Base-by-base conservation (phyloP, 768 basidiomycete species). In the Panaeolus papilionaceus region DNA sequence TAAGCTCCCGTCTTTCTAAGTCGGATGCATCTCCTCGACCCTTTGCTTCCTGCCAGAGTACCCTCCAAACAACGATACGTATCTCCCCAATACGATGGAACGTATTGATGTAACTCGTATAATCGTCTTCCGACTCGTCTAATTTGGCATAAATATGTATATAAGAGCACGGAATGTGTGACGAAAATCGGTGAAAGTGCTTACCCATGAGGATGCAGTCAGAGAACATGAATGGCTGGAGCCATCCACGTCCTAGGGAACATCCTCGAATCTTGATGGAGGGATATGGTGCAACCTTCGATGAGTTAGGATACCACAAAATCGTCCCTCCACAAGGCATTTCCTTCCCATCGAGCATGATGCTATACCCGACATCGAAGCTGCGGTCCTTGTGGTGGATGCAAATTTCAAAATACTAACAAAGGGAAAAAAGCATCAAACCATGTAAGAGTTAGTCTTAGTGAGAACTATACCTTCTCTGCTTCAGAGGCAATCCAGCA, bases 341-440 rank as follows among this genome's bases (percentile, higher is more conserved):
- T 7, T 58, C 54, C 26, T n/a, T 58, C 28, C 54, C 54, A 33
- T 58, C 54, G 18, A 58, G 33, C 6, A 3, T 58, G 54, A 58
- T 58, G 14, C 54, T 58, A 58, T 28, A 58, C 3, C 54, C 54
- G 16, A 58, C 54, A 37, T 58, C 54, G n/a, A 58, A 58, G 8
- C 4, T 28, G 12, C 54, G 54, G 6, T 28, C 26, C 10, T 58
- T 16, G 54, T 58, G 26, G 28, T 58, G 54, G 16, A 58, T 37
- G 54, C 54, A 58, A 14, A 58, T 58, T 33, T 58, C 20, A 37
- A 58, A 58, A 23, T 11, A 28, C 54, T 58, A 16, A 33, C 20
- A 37, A 58, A 7, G 11, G 8, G 16, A 5, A 7, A 16, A 33
- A 28, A 16, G n/a, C 10, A 33, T 28, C 12, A 28, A 28, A 2